phyloP scores from a whole-genome alignment of 495 filamentous ascomycete genomes.

The Xylaria cubensis region DNA sequence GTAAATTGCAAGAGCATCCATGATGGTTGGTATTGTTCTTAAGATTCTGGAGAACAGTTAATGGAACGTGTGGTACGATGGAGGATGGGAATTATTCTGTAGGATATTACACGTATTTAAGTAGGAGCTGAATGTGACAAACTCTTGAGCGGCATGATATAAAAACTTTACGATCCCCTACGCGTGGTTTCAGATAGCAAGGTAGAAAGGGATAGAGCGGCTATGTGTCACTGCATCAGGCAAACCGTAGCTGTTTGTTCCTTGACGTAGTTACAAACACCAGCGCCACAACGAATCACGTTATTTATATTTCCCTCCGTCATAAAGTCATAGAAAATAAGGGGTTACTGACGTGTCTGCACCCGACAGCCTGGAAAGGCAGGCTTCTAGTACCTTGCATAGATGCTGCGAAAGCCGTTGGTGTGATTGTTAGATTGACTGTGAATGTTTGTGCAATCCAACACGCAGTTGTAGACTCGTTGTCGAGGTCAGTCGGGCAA shows the following conservation, averaged over 20 bases:
- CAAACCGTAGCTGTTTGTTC: not conserved
- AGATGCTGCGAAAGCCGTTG: not conserved
- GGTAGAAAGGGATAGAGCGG: not conserved
- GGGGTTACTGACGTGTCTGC: not conserved
- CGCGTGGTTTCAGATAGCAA: not conserved
- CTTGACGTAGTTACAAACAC: too few relatives aligned
- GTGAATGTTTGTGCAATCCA: not conserved
- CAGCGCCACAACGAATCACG: not conserved
- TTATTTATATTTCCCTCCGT: not conserved
- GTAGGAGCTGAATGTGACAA: not conserved
- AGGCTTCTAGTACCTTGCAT: not conserved
- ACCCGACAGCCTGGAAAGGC: not conserved
- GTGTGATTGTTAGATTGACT: not conserved
- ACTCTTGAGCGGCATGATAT: not conserved
- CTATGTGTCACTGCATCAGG: not conserved
- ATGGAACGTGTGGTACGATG: not conserved
- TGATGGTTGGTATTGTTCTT: not conserved
- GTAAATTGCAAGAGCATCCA: too few relatives aligned
- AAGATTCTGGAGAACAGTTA: not conserved
- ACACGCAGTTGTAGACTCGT: not conserved
- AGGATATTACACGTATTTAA: not conserved
- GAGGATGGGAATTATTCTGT: not conserved
- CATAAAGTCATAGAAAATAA: not conserved
- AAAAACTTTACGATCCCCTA: not conserved
- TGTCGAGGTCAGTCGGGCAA: not conserved